Evolutionary conservation across 768 basidiomycete genomes (phyloP), one percentile per base, ranked within the genome.

Genomic region (Daedaleopsis nitida): DNA sequence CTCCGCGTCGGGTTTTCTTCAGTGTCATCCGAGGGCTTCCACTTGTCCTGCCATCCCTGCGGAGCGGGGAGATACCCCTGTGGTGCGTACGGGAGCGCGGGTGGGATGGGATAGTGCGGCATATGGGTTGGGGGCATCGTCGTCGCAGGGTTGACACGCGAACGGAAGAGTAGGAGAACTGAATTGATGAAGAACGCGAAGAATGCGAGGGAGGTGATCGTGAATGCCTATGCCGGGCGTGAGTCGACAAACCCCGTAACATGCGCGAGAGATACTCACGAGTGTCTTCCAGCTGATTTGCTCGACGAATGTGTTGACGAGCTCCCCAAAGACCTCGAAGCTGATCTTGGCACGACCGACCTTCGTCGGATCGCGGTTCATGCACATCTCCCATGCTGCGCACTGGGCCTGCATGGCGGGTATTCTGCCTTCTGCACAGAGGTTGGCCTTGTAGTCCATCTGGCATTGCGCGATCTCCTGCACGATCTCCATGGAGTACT

Each of bases 231-330:
- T 38, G 19, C 8, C n/a, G 44, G 24, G 17, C 11, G 1, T 52
- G n/a, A 21, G 35, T 12, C 0, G n/a, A 21, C 21, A 2, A 54
- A 11, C 8, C 10, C 10, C 9, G 7, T 23, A 13, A n/a, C 3
- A 17, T 2, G 34, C 16, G 11, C n/a, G 23, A 51, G 48, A 45
- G 55, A 69, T n/a, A n/a, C 91, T 75, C 64, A 93, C 96, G 74
- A 98, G 77, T 13, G 95, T 95, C 78, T 96, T 97, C 94, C 95
- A 98, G 73, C 91, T 94, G 75, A 99, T 96, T 52, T 91, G 91
- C 71, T 99, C 96, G 14, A 98, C 92, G 71, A 99, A 99, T 1
- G 93, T 88, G 72, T 98, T 97, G 63, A 98, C 88, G 47, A 98
- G 91, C 70, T 97, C 96, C 55, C 94, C 96, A 74, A 98, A 88